phyloP scores from a whole-genome alignment of 2,329 filamentous ascomycete species.

The Thelonectria olida region DNA sequence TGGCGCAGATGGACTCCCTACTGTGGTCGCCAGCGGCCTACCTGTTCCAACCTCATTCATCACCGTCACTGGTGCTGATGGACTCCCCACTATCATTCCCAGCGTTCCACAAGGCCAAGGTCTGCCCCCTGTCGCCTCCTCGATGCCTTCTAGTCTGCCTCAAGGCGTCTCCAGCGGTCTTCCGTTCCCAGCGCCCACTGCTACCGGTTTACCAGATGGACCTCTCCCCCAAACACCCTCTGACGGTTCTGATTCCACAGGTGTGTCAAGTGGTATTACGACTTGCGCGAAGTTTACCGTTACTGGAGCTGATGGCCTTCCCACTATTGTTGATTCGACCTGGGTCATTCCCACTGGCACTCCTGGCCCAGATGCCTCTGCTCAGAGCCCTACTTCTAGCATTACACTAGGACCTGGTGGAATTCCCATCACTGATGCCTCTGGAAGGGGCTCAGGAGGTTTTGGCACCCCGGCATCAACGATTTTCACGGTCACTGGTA shows the following conservation, averaged over 20 bases:
- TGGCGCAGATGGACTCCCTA: constrained; percentile 10
- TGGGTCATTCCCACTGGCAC: constrained; percentile 39
- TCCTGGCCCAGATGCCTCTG: constrained; percentile 22
- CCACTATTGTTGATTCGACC: constrained; percentile 47
- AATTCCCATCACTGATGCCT: constrained; percentile 25
- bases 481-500: constrained; percentile 42
- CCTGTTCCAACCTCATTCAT: neutral
- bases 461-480: constrained; percentile 35
- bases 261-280: constrained; percentile 26
- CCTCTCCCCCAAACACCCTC: constrained; percentile 18
- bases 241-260: constrained; percentile 16
- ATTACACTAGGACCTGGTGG: constrained; percentile 25
- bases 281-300: constrained; percentile 42
- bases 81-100: neutral
- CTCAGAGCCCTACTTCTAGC: constrained; percentile 22
- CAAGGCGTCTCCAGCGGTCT: constrained; percentile 22
- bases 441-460: constrained; percentile 25
- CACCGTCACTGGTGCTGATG: neutral
- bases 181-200: constrained; percentile 23
- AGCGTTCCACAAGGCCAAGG: constrained; percentile 14
- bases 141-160: constrained; percentile 23
- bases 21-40: neutral
- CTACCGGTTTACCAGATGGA: constrained; percentile 15
- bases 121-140: constrained; percentile 18
- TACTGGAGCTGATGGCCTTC: constrained; percentile 44